Evolutionary conservation across 805 yeast genomes (phyloP).

Genomic region (Saccharomyces paradoxus): DNA sequence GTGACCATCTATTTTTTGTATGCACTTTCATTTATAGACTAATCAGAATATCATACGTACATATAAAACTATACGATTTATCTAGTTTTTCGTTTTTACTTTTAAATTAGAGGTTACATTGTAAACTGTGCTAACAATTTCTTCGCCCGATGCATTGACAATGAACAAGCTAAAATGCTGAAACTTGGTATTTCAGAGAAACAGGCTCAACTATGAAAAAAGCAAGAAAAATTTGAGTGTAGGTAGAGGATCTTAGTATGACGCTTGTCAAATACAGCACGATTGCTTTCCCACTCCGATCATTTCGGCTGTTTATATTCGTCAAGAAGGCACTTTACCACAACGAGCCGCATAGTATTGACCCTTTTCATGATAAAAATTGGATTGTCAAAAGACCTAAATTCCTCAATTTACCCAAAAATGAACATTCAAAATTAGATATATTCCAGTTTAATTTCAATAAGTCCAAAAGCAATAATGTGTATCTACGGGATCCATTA

Average conservation of each 20-base stretch:
- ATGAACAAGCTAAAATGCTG: not conserved
- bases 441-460: not conserved
- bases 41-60: not conserved
- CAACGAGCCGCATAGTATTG: not conserved
- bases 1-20: not conserved
- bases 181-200: not conserved
- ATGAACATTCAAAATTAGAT: not conserved
- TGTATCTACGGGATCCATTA: constrained; percentile 5
- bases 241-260: not conserved
- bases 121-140: not conserved
- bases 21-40: not conserved
- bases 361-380: constrained; percentile 2
- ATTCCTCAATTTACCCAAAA: constrained; percentile 4
- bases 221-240: not conserved
- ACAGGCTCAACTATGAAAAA: not conserved
- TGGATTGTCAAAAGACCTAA: constrained; percentile 5
- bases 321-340: not conserved
- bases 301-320: not conserved
- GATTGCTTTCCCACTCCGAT: not conserved
- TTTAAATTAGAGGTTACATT: not conserved
- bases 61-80: not conserved
- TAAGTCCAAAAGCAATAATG: not conserved
- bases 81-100: no score
- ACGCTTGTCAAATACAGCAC: not conserved
- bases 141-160: not conserved